A percentile compares a stretch with the other conserved stretches of the same genome.
phyloP scores from a whole-genome alignment of 2,329 filamentous ascomycete species.

The Alternaria arbusti region DNA sequence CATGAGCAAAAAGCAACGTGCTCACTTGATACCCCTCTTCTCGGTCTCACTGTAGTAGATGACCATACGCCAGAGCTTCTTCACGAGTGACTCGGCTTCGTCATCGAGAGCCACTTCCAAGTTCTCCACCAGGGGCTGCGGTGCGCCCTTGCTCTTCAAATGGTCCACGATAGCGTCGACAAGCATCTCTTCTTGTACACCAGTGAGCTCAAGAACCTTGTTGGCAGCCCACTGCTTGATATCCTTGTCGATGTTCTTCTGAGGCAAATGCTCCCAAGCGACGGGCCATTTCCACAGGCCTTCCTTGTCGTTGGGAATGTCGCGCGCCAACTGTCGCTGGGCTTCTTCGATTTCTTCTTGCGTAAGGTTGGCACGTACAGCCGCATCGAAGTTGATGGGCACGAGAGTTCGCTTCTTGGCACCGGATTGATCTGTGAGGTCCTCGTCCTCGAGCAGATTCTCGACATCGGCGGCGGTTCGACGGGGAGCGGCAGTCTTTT shows the following conservation, averaged over 20 bases:
- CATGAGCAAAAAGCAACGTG: neutral
- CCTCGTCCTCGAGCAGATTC: constrained; percentile 92
- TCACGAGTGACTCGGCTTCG: constrained; percentile 90
- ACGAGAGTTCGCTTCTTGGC: constrained; percentile 73
- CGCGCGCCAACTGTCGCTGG: constrained; percentile 79
- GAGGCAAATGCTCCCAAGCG: constrained; percentile 90
- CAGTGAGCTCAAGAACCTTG: constrained; percentile 96
- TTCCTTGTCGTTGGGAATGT: constrained; percentile 86
- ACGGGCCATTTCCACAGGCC: constrained; percentile 92
- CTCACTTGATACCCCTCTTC: constrained; percentile 73
- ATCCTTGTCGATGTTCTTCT: constrained; percentile 80
- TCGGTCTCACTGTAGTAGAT: constrained; percentile 97
- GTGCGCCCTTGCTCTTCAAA: constrained; percentile 74
- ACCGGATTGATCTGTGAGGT: constrained; percentile 67
- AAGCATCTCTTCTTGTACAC: constrained; percentile 93
- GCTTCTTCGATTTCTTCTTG: constrained; percentile 88
- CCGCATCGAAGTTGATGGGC: constrained; percentile 54
- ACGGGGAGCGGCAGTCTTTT: constrained; percentile 62
- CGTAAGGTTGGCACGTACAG: constrained; percentile 62
- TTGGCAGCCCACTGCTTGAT: constrained; percentile 95
- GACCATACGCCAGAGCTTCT: constrained; percentile 97
- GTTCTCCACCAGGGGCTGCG: constrained; percentile 83
- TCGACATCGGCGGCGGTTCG: constrained; percentile 93
- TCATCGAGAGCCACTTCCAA: constrained; percentile 89
- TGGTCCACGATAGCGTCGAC: constrained; percentile 93